Evolutionary conservation across 2,329 filamentous ascomycete genomes (phyloP), one percentile per base, ranked within the genome.

Genomic region (Phoma herbarum): DNA sequence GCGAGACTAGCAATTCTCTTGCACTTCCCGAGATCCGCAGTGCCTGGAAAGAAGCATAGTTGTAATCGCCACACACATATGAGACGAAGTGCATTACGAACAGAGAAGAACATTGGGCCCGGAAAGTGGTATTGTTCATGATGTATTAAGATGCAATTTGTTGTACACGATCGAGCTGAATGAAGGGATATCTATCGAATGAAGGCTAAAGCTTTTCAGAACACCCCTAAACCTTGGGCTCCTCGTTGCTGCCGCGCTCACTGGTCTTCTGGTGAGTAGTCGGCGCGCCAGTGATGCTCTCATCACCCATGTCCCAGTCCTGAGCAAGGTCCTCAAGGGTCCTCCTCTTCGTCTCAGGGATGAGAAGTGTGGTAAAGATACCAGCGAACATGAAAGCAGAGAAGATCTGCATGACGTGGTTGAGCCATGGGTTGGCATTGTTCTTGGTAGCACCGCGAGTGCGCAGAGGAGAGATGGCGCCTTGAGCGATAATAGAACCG

Each of bases 331-430:
- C 86, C 72, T 92, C 91, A 29, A 95, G 82, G 7, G 90, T 93
- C 72, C 87, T 82, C 2, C 90, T 85, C 79, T 90, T 92, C 0
- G 90, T 94, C 79, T 93, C 91, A 0, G 90, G 90, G 28, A 93
- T 88, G 20, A 93, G 78, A 2, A 93, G 79, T 0, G 88, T 88
- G 2, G 86, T 86, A 48, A 91, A 79, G 37, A 86, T 84, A 56
- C 91, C 91, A 37, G 84, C 84, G 3, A 93, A 81, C 91, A 93
- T 93, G 80, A 93, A 93, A 11, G 91, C 82, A 0, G 90, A 89
- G 75, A 91, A 93, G 47, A 93, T 89, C 71, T 92, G 84, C 80
- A 94, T 88, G 45, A 93, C 84, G 54, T 90, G 87, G 75, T 90
- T 85, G 61, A 93, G 82, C 84, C 88, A 90, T 2, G 89, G 89